Evolutionary conservation across 164 flowering plant genomes (phyloP), one percentile per base, ranked within the genome.

Genomic region (Magnolia sinica): DNA sequence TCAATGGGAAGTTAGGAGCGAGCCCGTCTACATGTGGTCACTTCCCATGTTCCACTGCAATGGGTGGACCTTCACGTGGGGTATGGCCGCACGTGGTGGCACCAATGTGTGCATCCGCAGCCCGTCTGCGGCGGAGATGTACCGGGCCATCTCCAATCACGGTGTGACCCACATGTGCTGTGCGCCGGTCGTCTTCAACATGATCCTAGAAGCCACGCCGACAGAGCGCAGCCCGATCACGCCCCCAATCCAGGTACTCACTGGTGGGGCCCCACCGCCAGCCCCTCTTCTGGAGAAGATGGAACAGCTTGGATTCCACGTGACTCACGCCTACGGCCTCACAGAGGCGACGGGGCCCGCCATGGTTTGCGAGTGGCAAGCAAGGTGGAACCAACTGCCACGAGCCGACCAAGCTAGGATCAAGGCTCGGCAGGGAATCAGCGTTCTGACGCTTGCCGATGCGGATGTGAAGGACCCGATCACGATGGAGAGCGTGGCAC

Each of bases 31-130:
- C 70, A 76, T 93, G 0, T 95, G 98, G 98, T 83, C 98, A 0
- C 92, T 95, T 18, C 98, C 97, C 20, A 93, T 93, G 98, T 93
- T 95, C 85, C 98, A 95, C 80, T 89, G 96, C 85, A 95, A 95
- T 45, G 98, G 98, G 0, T 95, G 98, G 98, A 88, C 96, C 19
- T 89, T 92, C 87, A 89, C 98, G 0, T 95, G 98, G 98, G 98
- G 95, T 0, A 68, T 91, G 1, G 98, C 98, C 0, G 98, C 98
- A 0, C 90, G 94, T 0, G 98, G 98, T 6, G 98, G 98, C 14
- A 95, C 97, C 64, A 93, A 93, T 72, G 88, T 95, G 3, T 95
- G 98, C 83, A 84, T 95, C 8, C 90, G 97, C 58, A 86, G 83
- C 81, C 83, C 89, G 7, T 80, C 87, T 2, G 96, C 98, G 0